These are phyloP conservation scores for Starmerella bombi DNA, from an alignment of 805 yeast species.

Conservation along the genomic window DNA sequence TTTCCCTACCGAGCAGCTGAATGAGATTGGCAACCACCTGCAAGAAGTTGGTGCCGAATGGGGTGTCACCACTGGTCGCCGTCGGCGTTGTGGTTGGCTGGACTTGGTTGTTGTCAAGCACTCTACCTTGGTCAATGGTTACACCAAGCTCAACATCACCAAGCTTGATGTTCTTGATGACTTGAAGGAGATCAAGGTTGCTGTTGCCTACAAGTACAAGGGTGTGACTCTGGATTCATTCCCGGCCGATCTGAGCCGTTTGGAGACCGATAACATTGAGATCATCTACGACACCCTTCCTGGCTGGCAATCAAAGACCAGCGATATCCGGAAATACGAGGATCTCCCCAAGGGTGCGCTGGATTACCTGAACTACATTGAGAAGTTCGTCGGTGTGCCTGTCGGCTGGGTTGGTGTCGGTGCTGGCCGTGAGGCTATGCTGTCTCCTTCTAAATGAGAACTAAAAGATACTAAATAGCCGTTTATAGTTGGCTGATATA, in stretches of 20 bases:
- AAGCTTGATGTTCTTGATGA: conserved; percentile 90
- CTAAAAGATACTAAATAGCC: background rate
- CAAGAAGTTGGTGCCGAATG: conserved; percentile 89
- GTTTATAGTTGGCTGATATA: background rate
- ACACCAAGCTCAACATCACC: conserved; percentile 85
- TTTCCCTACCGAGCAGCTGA: conserved; percentile 94
- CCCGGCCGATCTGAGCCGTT: conserved; percentile 79
- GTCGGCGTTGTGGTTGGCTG: conserved; percentile 98
- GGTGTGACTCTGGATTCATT: conserved; percentile 65
- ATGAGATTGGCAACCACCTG: conserved; percentile 69
- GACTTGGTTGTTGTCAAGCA: conserved; percentile 90
- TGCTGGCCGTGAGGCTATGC: conserved; percentile 90
- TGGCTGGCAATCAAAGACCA: conserved; percentile 85
- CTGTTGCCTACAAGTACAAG: conserved; percentile 64
- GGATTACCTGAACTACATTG: conserved; percentile 72
- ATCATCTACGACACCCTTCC: conserved; percentile 84
- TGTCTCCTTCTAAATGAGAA: conserved; percentile 30
- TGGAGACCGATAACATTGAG: conserved; percentile 62
- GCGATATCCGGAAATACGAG: conserved; percentile 50
- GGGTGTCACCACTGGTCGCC: conserved; percentile 98
- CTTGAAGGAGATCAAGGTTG: conserved; percentile 78
- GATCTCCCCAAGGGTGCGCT: conserved; percentile 83
- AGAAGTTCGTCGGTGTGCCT: conserved; percentile 70
- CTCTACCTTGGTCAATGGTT: conserved; percentile 85
- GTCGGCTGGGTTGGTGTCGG: conserved; percentile 98